Base-by-base conservation (phyloP, 192 early-diverging fungal genomes). In the Coemansia reversa region DNA sequence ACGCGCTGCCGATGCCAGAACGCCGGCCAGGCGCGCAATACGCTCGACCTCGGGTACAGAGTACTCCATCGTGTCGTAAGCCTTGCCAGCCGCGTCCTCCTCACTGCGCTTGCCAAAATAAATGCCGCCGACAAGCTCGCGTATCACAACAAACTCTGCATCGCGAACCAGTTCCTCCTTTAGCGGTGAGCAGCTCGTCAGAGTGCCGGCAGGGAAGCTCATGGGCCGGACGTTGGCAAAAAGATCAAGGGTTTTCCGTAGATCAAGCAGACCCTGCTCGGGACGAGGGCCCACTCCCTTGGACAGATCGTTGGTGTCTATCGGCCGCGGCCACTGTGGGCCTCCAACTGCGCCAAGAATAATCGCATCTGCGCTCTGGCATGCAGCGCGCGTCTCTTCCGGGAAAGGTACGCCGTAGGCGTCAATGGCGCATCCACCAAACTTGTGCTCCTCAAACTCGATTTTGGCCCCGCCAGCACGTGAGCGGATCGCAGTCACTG, bases 221-320 rank as follows among this genome's bases (percentile, higher is more conserved):
- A 95, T 94, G 18, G 97, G 97, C 52, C 97, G 87, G 72, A 99
- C 88, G 84, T 99, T 99, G 60, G 95, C 95, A 82, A 91, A 99
- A 60, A 99, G 83, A 54, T 96, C 91, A 42, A 99, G 87, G 12
- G 84, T 83, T 79, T 99, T 99, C 52, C 97, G 87, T 53, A 99
- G 84, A 25, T 90, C 91, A 28, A 99, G 85, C 48, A 99, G 76
- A 28, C 95, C 96, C 77, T 94, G 92, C 72, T 99, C 97, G 54
- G 97, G 94, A 52, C 97, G 88, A 18, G 94, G 90, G 20, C 92
- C 93, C 62, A 78, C 66, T 8, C 85, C 84, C 64, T 85, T 87
- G 50, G 83, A 66, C n/a, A 88, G 84, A 68, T 84, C 85, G 56
- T 84, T 85, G 22, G 86, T 68, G 27, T 90, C 87, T 42, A 86